A percentile compares a stretch with the other conserved stretches of the same genome.
Conservation (phyloP, 83 land plant species). For the Larix sibirica region DNA sequence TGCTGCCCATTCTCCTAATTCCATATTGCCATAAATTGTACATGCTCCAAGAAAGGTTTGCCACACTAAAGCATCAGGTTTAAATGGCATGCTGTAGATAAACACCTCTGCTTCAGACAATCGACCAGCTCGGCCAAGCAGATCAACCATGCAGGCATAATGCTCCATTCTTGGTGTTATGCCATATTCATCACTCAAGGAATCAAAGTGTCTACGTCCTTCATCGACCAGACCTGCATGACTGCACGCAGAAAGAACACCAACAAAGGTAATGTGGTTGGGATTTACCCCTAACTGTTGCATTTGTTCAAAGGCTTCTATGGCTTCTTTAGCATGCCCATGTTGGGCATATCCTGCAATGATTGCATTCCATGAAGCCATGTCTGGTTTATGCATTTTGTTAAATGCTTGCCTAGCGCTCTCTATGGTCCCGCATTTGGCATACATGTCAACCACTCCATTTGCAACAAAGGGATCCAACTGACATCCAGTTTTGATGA, state of each 20-base stretch:
- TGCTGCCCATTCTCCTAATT: conserved; percentile 43
- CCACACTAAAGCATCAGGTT: conserved; percentile 38
- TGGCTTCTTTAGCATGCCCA: conserved; percentile 37
- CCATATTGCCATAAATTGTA: conserved; percentile 35
- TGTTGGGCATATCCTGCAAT: conserved; percentile 55
- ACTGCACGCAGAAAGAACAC: conserved; percentile 58
- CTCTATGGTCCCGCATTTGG: conserved; percentile 51
- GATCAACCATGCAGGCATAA: conserved; percentile 57
- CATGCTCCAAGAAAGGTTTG: conserved; percentile 47
- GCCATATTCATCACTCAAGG: conserved; percentile 32
- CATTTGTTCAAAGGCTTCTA: conserved; percentile 41
- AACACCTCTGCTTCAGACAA: conserved; percentile 42
- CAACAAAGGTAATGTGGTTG: conserved; percentile 39
- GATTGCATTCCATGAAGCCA: conserved; percentile 51
- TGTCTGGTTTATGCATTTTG: conserved; percentile 18
- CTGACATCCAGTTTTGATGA: conserved; percentile 36
- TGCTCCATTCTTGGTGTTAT: conserved; percentile 51
- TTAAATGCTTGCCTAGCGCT: conserved; percentile 26
- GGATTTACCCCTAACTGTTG: conserved; percentile 17
- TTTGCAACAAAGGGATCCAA: conserved; percentile 43
- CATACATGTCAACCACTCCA: conserved; percentile 52
- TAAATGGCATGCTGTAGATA: conserved; percentile 31
- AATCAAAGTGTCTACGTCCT: conserved; percentile 37
- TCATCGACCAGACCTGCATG: conserved; percentile 46
- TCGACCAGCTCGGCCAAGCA: conserved; percentile 45